Evolutionary conservation across 306 rosid species (phyloP).

Genomic region (Fagus crenata): DNA sequence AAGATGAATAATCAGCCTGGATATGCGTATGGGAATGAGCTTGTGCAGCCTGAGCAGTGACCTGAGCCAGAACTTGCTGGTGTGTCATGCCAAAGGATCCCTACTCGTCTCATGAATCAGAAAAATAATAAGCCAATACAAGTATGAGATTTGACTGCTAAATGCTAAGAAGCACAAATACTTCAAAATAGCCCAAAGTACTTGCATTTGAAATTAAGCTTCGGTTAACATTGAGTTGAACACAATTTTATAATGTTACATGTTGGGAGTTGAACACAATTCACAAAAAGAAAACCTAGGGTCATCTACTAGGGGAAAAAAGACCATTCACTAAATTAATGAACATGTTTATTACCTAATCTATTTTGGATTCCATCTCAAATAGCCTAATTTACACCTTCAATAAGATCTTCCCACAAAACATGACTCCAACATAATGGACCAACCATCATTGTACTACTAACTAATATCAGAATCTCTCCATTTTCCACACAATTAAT

Average conservation of each 20-base stretch:
- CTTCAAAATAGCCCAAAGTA: background rate
- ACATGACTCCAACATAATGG: too few relatives aligned
- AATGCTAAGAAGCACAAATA: background rate
- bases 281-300: too few relatives aligned
- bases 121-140: constrained; percentile 21
- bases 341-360: too few relatives aligned
- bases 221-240: background rate
- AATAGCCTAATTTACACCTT: too few relatives aligned
- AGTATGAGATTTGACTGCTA: background rate
- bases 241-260: background rate
- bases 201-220: background rate
- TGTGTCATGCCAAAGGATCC: constrained; percentile 66
- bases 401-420: too few relatives aligned
- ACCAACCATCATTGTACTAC: too few relatives aligned
- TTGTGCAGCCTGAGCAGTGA: constrained; percentile 56
- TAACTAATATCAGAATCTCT: too few relatives aligned
- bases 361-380: too few relatives aligned
- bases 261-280: background rate
- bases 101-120: constrained; percentile 32
- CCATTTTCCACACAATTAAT: too few relatives aligned
- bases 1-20: constrained; percentile 41
- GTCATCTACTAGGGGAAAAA: too few relatives aligned
- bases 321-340: too few relatives aligned
- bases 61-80: constrained; percentile 69
- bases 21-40: constrained; percentile 41